Conservation (phyloP, 371 early-diverging fungal genomes). For the Paraphysoderma sedebokerense region DNA sequence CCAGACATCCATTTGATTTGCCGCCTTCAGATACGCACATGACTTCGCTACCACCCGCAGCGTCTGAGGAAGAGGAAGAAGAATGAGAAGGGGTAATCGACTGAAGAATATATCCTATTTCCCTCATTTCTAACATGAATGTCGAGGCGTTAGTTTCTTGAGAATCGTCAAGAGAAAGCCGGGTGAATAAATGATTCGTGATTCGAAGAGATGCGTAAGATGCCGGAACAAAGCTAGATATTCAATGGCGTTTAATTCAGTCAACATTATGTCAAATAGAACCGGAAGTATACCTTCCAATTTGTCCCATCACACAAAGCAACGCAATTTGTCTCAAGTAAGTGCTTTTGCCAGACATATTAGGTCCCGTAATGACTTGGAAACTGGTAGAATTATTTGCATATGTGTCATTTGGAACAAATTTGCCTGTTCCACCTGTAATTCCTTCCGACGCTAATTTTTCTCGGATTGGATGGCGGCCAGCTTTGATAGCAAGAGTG, state of each 20-base stretch:
- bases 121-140: constrained; percentile 86
- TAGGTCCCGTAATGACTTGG: constrained; percentile 90
- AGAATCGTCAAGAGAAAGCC: constrained; percentile 13
- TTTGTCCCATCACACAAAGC: constrained; percentile 83
- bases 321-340: constrained; percentile 83
- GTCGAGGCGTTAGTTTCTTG: constrained; percentile 51
- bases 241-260: neutral
- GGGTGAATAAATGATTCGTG: constrained; percentile 27
- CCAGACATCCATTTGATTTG: constrained; percentile 44
- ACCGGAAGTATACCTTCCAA: constrained; percentile 84
- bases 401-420: constrained; percentile 65
- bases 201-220: constrained; percentile 66
- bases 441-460: constrained; percentile 6
- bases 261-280: neutral
- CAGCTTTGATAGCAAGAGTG: constrained; percentile 55
- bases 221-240: constrained; percentile 50
- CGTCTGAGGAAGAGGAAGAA: too few relatives aligned
- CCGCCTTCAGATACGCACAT: neutral
- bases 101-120: constrained; percentile 66
- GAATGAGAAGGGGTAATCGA: too few relatives aligned
- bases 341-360: constrained; percentile 95
- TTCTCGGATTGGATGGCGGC: constrained; percentile 70
- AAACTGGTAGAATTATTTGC: constrained; percentile 41
- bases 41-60: neutral
- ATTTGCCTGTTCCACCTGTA: constrained; percentile 11